These are phyloP conservation scores for Aurinia saxatilis DNA, from an alignment of 345 rosid genomes.

Conservation along the genomic window DNA sequence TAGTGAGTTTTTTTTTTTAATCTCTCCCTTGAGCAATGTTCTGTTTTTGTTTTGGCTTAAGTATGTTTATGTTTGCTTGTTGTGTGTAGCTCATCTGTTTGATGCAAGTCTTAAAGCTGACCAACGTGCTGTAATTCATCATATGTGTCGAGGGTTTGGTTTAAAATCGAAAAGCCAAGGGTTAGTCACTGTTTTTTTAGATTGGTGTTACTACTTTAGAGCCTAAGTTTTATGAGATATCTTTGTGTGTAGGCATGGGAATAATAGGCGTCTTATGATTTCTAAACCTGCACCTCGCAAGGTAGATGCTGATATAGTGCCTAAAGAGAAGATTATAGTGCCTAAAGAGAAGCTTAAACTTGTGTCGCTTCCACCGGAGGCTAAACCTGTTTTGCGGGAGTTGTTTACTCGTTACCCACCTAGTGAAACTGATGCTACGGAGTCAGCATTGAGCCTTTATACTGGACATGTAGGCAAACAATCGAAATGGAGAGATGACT, in stretches of 20 bases:
- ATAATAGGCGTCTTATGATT: constrained; percentile 46
- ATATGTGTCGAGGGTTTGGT: constrained; percentile 56
- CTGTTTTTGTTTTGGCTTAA: neutral
- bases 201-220: neutral
- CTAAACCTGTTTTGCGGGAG: constrained; percentile 52
- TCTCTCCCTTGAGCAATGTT: neutral
- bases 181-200: constrained; percentile 39
- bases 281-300: constrained; percentile 25
- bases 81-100: constrained; percentile 51
- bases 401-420: constrained; percentile 73
- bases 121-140: constrained; percentile 71
- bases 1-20: constrained; percentile 25
- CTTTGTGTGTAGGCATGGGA: constrained; percentile 40
- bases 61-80: constrained; percentile 12
- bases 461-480: constrained; percentile 27
- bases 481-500: constrained; percentile 41
- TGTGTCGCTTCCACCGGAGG: constrained; percentile 49
- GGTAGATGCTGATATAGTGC: too few species aligned
- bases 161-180: constrained; percentile 72
- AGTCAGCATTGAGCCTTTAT: constrained; percentile 24
- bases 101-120: constrained; percentile 37
- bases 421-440: constrained; percentile 43
- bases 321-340: constrained; percentile 5
- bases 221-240: constrained; percentile 10
- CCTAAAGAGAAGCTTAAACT: constrained; percentile 16